Conservation (phyloP, 331 rosid species). For the Malus hybrid region DNA sequence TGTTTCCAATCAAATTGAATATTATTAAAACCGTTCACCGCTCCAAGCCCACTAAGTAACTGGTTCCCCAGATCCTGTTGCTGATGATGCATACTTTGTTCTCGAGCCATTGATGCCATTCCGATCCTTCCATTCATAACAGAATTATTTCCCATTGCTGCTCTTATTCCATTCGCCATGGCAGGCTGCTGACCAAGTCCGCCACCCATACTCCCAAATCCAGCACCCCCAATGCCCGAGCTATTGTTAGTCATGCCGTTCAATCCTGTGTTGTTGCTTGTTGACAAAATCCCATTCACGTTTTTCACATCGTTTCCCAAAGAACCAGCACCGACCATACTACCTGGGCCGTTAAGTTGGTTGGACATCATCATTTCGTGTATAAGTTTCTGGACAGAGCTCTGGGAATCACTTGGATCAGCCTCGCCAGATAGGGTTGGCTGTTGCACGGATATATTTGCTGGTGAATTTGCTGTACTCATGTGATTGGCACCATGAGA, state of each 20-base stretch:
- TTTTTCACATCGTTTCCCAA: slow-evolving; percentile 70
- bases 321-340: slow-evolving; percentile 43
- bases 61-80: slow-evolving; percentile 81
- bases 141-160: slow-evolving; percentile 62
- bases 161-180: slow-evolving; percentile 68
- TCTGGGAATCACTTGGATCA: slow-evolving; percentile 68
- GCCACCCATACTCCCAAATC: slow-evolving; percentile 57
- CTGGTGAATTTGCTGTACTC: slow-evolving; percentile 62
- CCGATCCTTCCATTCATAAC: slow-evolving; percentile 77
- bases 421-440: slow-evolving; percentile 58
- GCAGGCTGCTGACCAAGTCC: slow-evolving; percentile 55
- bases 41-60: slow-evolving; percentile 77
- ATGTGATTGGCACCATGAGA: slow-evolving; percentile 68
- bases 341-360: slow-evolving; percentile 49
- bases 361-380: slow-evolving; percentile 68
- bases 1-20: slow-evolving; percentile 82
- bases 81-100: slow-evolving; percentile 75
- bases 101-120: slow-evolving; percentile 61
- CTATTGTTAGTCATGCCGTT: slow-evolving; percentile 48
- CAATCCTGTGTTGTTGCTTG: slow-evolving; percentile 39
- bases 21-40: slow-evolving; percentile 70
- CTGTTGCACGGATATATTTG: slow-evolving; percentile 72
- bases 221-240: slow-evolving; percentile 54
- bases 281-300: slow-evolving; percentile 57
- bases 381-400: slow-evolving; percentile 81